phyloP scores from a whole-genome alignment of 495 filamentous ascomycete species.

The Neurospora sp. region DNA sequence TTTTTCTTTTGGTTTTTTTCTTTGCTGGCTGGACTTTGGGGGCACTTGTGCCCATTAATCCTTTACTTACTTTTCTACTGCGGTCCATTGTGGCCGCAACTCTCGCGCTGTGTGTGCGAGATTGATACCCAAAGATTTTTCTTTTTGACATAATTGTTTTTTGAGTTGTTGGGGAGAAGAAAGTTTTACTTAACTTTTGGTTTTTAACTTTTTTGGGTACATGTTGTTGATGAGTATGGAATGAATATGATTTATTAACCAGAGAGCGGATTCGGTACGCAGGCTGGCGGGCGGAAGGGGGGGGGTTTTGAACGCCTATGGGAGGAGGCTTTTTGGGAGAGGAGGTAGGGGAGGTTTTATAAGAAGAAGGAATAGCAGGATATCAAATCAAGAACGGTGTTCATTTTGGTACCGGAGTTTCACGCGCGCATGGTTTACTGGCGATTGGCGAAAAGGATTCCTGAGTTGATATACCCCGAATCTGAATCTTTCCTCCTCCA shows the following conservation, averaged over 20 bases:
- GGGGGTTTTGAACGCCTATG: not conserved
- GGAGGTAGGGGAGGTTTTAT: not conserved
- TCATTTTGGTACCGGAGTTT: not conserved
- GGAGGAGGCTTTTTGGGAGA: not conserved
- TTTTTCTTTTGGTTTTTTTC: not conserved
- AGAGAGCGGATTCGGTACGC: not conserved
- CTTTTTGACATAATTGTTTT: not conserved
- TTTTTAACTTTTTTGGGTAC: not conserved
- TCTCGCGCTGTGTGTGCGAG: not conserved
- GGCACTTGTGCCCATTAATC: not conserved
- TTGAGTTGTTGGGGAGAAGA: not conserved
- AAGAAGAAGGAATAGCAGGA: not conserved
- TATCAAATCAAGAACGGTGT: not conserved
- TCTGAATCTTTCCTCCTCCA: not conserved
- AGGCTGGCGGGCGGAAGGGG: not conserved
- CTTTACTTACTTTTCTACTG: not conserved
- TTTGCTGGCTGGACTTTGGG: not conserved
- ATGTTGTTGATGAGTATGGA: not conserved
- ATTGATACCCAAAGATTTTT: not conserved
- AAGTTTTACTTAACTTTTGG: not conserved
- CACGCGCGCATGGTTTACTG: not conserved
- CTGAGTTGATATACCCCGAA: not conserved
- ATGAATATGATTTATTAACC: not conserved
- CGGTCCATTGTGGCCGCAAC: not conserved
- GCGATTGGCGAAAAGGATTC: not conserved